Conservation (phyloP, 306 rosid species). For the Rosa rugosa region DNA sequence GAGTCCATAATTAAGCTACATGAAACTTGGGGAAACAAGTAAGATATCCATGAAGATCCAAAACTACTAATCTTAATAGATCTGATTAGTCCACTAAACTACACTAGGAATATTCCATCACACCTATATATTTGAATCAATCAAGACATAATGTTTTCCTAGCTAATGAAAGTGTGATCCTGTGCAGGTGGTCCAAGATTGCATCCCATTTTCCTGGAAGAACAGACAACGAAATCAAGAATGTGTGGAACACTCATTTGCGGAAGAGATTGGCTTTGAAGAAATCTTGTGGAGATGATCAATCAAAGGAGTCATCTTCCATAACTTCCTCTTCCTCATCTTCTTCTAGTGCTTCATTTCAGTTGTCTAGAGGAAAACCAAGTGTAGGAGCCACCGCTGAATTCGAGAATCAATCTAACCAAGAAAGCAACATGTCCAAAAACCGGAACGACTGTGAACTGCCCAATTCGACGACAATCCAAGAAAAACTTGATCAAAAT, state of each 20-base stretch:
- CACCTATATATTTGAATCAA: too few species aligned
- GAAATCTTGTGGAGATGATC: constrained; percentile 29
- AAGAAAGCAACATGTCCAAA: constrained; percentile 14
- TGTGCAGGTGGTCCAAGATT: constrained; percentile 85
- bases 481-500: background rate
- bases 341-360: constrained; percentile 47
- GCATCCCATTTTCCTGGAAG: constrained; percentile 81
- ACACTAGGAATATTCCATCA: background rate
- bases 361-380: constrained; percentile 30
- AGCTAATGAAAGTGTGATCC: background rate
- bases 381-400: background rate
- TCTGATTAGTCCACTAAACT: background rate
- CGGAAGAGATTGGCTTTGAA: constrained; percentile 54
- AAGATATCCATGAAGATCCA: background rate
- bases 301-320: constrained; percentile 59
- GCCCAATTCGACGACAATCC: background rate
- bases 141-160: too few species aligned
- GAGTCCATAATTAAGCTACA: constrained; percentile 63
- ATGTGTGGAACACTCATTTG: constrained; percentile 95
- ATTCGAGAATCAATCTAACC: constrained; percentile 10
- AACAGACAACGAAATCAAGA: constrained; percentile 92
- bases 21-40: constrained; percentile 75
- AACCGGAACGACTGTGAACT: background rate
- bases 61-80: background rate
- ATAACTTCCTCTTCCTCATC: constrained; percentile 43